Evolutionary conservation across 257 asterid genomes (phyloP), one percentile per base, ranked within the genome.

Genomic region (Dorcoceras hygrometricum): DNA sequence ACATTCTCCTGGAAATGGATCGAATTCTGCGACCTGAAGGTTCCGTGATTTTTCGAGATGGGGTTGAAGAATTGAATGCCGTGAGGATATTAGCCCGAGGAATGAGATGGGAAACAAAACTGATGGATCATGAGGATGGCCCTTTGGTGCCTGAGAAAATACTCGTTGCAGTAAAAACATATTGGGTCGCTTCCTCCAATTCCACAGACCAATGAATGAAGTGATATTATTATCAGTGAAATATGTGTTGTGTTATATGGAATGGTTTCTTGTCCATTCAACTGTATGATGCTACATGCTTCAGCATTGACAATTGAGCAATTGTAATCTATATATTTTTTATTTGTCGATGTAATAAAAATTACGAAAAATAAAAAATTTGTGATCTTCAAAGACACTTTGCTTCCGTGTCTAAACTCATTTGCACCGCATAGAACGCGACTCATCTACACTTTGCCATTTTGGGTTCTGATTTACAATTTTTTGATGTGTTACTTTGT

Each of bases 11-110:
- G 11, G 98, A 91, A 70, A 89, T 91, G 96, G 98, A 91, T 62
- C 87, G 96, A 0, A 83, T 91, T 39, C 66, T 91, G 70, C 80
- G 96, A 43, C 98, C 98, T 0, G 98, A 91, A 85, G 96, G 98
- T 46, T 24, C 62, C 0, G 83, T 89, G 36, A 78, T 91, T 3
- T 69, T 91, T 69, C 86, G 96, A 25, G 98, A 91, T 32, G 98
- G 78, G 62, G 96, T 91, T 0, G 88, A 91, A 9, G 85, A 77
- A 23, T 23, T 91, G 78, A 91, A 89, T 75, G 81, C 84, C 83
- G 96, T 91, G 57, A 82, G 78, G 78, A 79, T 85, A 67, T 81
- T 91, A 4, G 87, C 80, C 0, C 68, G 80, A 53, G 95, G 96
- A 11, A 83, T 91, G 96, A 80, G 96, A 78, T 91, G 96, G 96